Evolutionary conservation across 169 alveolate species (phyloP), one percentile per base, ranked within the genome.

Genomic region (Plasmodium ovale): DNA sequence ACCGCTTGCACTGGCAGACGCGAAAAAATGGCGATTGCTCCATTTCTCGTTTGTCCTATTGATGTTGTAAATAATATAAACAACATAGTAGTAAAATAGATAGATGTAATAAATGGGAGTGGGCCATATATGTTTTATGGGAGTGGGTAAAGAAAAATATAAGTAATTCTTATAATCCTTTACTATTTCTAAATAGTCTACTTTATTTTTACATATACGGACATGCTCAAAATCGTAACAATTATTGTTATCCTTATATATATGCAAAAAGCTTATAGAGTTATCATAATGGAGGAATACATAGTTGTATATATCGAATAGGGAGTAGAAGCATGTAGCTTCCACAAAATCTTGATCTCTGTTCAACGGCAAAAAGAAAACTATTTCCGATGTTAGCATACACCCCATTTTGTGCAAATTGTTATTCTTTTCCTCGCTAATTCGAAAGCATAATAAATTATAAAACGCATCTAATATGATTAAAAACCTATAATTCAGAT

Each of bases 51-150:
- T 16, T 12, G 16, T 49, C 33, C 47, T 7, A 42, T 68, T 85
- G 27, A 56, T 68, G 14, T 62, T 47, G 35, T 85, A 85, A 49
- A 85, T 19, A 14, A 47, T 27, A 31, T 68, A 85, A 39, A 56
- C 39, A 3, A 54, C 9, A 39, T 85, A 85, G 31, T 67, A 44
- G 70, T 85, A 85, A 6, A 85, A 47, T 51, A 85, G 27, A 70
- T 85, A 70, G 9, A 72, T 85, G 33, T 85, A 69, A 69, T 68
- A 85, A 6, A 58, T 27, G 19, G 72, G 65, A 16, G 16, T 12
- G 6, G 91, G 91, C 91, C 91, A 85, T 37, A 85, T 62, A 56
- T 85, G 44, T 68, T 85, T 67, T 39, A 85, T 85, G 14, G 87
- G 87, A 7, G 69, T 29, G 2, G 91, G 91, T 10, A 85, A 49